Evolutionary conservation across 371 early-diverging fungal species (phyloP), one percentile per base, ranked within the genome.

Genomic region (Choanephora cucurbitarum): DNA sequence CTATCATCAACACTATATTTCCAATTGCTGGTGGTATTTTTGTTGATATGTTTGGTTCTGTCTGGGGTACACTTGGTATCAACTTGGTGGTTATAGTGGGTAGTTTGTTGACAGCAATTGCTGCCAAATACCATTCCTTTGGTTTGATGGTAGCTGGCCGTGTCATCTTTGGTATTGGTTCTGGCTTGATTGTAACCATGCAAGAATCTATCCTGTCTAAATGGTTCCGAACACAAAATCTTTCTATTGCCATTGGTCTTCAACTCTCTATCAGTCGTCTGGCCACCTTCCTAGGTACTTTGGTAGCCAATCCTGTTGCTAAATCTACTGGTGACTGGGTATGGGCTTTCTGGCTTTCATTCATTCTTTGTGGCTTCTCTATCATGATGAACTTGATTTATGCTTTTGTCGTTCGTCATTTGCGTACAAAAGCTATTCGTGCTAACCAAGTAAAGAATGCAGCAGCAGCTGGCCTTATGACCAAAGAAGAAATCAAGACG

Each of bases 121-220:
- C 81, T 18, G 72, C 80, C 11, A 64, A 77, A 17, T 52, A 64
- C 13, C 37, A 63, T 3, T 66, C 64, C 0, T 81, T 71, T 55
- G 57, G 69, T 3, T 31, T 77, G 9, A 71, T 83, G 73, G 68
- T 83, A 1, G 69, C 72, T 15, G 79, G 74, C n/a, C 77, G 81
- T 37, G 66, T 81, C 1, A 49, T 81, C 6, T 81, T 80, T 49
- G 84, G 82, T 33, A 71, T 84, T 41, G 84, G 84, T 5, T 70
- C 73, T 42, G 79, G 79, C 34, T 52, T 77, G 22, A 77, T 84
- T 59, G 79, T 81, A 18, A 80, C 82, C 3, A 76, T 78, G 70
- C 84, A 84, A 65, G 81, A 84, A 63, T 77, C 82, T 7, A 67
- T 83, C 0, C 58, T 83, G 1, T 72, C 78, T 0, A 79, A 81